Percentiles rank a stretch among this genome's conserved stretches.
Evolutionary conservation across 2,329 filamentous ascomycete genomes (phyloP).

Genomic region (Fusarium luffae): DNA sequence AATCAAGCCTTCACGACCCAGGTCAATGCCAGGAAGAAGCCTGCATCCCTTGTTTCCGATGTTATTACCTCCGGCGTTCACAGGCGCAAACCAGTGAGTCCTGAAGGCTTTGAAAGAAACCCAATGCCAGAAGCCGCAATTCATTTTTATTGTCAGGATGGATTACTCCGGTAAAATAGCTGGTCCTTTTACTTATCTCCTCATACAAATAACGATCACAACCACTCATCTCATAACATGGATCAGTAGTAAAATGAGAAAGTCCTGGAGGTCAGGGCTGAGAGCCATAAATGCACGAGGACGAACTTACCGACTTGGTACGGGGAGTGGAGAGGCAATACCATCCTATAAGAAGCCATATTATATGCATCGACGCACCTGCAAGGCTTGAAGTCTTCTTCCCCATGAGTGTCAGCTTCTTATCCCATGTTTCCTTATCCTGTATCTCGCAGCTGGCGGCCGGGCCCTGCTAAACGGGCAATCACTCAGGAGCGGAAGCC

Average conservation of each 20-base stretch:
- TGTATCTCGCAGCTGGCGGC: constrained; percentile 3
- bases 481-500: not conserved
- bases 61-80: not conserved
- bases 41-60: constrained; percentile 40
- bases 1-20: constrained; percentile 39
- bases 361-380: constrained; percentile 30
- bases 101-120: not conserved
- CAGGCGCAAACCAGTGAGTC: not conserved
- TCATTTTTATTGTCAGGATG: not conserved
- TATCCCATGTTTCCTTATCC: not conserved
- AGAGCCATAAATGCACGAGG: not conserved
- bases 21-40: constrained; percentile 41
- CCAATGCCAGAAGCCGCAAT: not conserved
- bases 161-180: not conserved
- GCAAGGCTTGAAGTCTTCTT: constrained; percentile 13
- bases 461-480: not conserved
- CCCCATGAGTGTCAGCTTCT: constrained; percentile 4
- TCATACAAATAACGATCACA: not conserved
- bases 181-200: not conserved
- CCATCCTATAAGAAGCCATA: constrained; percentile 29
- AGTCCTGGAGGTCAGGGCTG: constrained; percentile 2
- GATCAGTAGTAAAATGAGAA: constrained; percentile 28
- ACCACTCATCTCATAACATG: constrained; percentile 13
- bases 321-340: constrained; percentile 25
- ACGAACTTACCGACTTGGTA: constrained; percentile 3